phyloP scores from a whole-genome alignment of 1,139 yeast genomes.

The Suhomyces bolitotheri region DNA sequence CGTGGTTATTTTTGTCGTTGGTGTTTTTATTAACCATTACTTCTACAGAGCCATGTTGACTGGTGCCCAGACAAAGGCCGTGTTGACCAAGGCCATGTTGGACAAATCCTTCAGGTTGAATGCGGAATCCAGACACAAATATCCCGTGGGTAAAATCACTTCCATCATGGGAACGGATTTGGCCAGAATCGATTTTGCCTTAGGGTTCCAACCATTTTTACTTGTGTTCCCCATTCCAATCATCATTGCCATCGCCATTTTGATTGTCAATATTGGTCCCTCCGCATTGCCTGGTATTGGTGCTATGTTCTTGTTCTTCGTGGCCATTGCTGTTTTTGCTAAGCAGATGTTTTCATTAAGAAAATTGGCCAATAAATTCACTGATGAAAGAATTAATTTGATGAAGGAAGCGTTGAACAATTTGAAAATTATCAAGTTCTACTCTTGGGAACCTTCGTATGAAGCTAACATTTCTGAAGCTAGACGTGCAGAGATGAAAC shows the following conservation, averaged over 20 bases:
- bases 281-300: conserved; percentile 68
- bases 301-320: conserved; percentile 30
- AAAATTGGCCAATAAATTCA: conserved; percentile 44
- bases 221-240: conserved; percentile 64
- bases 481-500: conserved; percentile 51
- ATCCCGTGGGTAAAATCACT: conserved; percentile 35
- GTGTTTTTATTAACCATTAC: conserved; percentile 60
- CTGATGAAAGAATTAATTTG: conserved; percentile 59
- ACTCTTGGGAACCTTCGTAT: conserved; percentile 68
- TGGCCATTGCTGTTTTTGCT: conserved; percentile 42
- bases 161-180: conserved; percentile 75
- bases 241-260: conserved; percentile 59
- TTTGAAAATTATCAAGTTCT: conserved; percentile 68
- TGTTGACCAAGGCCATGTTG: conserved; percentile 35
- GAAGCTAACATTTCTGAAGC: conserved; percentile 44
- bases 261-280: conserved; percentile 71
- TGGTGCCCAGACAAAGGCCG: conserved; percentile 37
- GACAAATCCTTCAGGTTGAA: conserved; percentile 33
- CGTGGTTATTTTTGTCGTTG: conserved; percentile 27
- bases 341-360: conserved; percentile 44
- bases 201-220: conserved; percentile 67
- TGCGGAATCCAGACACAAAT: conserved; percentile 30
- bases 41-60: conserved; percentile 58
- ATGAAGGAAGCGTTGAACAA: conserved; percentile 67
- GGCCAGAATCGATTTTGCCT: conserved; percentile 75